Evolutionary conservation across 305 asterid species (phyloP), one percentile per base, ranked within the genome.

Genomic region (Fraxinus platypoda): DNA sequence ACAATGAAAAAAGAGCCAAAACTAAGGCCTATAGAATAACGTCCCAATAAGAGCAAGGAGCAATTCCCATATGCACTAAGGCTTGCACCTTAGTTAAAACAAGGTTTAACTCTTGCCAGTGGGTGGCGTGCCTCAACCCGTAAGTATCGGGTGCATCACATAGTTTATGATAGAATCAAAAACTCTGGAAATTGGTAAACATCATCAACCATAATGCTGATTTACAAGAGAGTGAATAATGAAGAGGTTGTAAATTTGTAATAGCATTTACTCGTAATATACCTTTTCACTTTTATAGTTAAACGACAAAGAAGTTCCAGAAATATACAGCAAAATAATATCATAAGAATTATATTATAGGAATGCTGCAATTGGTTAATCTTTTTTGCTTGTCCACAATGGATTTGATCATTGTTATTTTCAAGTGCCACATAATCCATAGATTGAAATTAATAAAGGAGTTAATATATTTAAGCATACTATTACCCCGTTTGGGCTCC

Each of bases 231-330:
- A 81, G 81, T 59, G 77, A 72, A 62, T 74, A 21, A 38, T 28
- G 41, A 52, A 33, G 57, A 31, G 59, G 52, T 26, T 21, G 72
- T n/a, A n/a, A n/a, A n/a, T n/a, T n/a, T n/a, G n/a, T 15, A 64
- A 35, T 21, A 52, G 74, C 13, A 78, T 34, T 59, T 41, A 64
- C 73, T 26, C 2, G 46, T 54, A 74, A 70, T 68, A 28, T 12
- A 11, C 73, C 25, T 75, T 74, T 46, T 19, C 21, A 54, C 75
- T 52, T 78, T 74, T 49, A 81, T 78, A 72, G 81, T 77, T n/a
- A 75, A 37, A 46, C 23, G 80, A 28, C 12, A 54, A 19, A 52
- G 57, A 13, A 23, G 66, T 54, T 54, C 8, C 66, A 54, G 66
- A 57, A 57, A 57, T 57, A 17, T 57, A 57, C 4, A 57, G 4